Base-by-base conservation (phyloP, 768 basidiomycete species). In the Astraeus odoratus region DNA sequence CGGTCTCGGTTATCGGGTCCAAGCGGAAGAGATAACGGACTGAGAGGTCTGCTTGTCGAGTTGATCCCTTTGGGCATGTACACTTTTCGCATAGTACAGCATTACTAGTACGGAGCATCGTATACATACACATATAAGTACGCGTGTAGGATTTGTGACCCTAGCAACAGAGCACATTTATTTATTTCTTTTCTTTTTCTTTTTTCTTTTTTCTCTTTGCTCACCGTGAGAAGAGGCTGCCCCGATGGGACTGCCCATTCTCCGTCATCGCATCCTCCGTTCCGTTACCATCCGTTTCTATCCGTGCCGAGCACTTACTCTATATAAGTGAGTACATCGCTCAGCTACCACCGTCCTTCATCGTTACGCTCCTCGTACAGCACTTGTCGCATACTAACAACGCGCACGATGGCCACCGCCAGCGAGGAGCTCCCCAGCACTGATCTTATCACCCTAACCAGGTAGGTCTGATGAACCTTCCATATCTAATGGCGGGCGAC, bases 381-480 rank as follows among this genome's bases (percentile, higher is more conserved):
- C n/a, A n/a, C n/a, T n/a, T n/a, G n/a, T n/a, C n/a, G n/a, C n/a
- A n/a, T n/a, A n/a, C n/a, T n/a, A n/a, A n/a, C n/a, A 40, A 8
- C 15, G 16, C 38, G 6, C 40, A 53, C 57, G 34, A 55, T 60
- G 51, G 56, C 76, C 57, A 47, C 42, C 34, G 48, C 30, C 23
- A 39, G 40, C 23, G 81, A 86, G 58, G 83, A 89, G 55, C 61
- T 74, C 46, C 88, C 88, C 50, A 82, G 71, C 69, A 86, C 86
- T 34, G 91, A 96, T 61, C 71, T 96, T 55, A 87, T 95, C 68
- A 96, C 93, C 39, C 78, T 96, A 59, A 96, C 93, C 50, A 78
- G 92, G 90, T 91, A 60, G 30, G 78, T 53, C 27, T 20, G 26
- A 45, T n/a, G n/a, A 23, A 29, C 4, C 8, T 33, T 38, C 20